Base-by-base conservation (phyloP, 2,329 filamentous ascomycete species). In the Aspergillus felis region DNA sequence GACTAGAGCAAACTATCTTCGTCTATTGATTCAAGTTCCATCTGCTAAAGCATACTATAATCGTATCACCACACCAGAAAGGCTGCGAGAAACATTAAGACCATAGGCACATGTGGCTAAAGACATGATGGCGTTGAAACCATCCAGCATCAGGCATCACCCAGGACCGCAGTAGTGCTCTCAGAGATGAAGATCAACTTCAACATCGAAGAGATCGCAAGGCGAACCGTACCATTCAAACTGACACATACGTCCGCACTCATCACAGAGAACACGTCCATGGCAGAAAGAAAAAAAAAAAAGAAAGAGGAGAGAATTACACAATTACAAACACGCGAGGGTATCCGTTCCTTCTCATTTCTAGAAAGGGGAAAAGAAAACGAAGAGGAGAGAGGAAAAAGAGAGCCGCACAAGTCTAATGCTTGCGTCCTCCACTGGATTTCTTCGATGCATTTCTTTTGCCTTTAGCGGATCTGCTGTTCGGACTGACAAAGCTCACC, bases 401-500 rank as follows among this genome's bases (percentile, higher is more conserved):
- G 20, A 38, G 50, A 42, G 29, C 32, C 55, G 46, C 50, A 53
- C 50, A 52, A 53, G 29, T 59, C 57, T 63, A 65, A 61, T 59
- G 62, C 50, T 47, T 47, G 44, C 51, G 57, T 28, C 57, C 57
- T 28, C 57, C 57, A 29, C 57, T 56, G 24, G 61, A 61, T 57
- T 71, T 72, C 38, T 59, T 65, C 49, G 61, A 61, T 44, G 61
- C 53, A 17, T 68, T 62, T 53, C 69, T 68, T 55, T 70, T 71
- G 12, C 63, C 44, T 49, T 72, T 69, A 17, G 59, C 59, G 1
- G 68, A 60, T 44, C 69, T 71, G n/a, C 70, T 63, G 25, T 66
- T 66, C 8, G 74, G 69, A 56, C 66, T 72, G 25, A 69, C 68
- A 58, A 76, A 76, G 59, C 67, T 72, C 50, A 74, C 72, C 9